phyloP scores from a whole-genome alignment of 805 yeast species.

The Saccharomycopsis capsularis region DNA sequence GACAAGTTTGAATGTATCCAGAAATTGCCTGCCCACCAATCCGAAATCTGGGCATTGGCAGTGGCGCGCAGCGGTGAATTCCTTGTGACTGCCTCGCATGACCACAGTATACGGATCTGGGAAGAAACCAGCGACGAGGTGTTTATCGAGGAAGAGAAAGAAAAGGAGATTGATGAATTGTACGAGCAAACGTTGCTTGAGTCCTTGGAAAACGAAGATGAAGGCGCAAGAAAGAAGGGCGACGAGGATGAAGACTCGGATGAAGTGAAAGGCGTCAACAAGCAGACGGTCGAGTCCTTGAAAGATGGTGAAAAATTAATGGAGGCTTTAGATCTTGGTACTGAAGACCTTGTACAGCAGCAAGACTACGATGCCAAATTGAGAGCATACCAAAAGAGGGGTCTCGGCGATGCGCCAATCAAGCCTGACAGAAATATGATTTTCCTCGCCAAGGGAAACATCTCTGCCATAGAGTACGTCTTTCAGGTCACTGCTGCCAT shows the following conservation, averaged over 20 bases:
- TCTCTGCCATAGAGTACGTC: conserved; percentile 72
- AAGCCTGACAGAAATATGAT: conserved; percentile 64
- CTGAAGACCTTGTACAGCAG: conserved; percentile 54
- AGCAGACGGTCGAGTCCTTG: conserved; percentile 83
- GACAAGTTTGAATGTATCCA: conserved; percentile 93
- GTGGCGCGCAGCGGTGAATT: conserved; percentile 64
- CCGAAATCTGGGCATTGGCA: conserved; percentile 92
- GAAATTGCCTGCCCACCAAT: conserved; percentile 76
- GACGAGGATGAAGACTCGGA: conserved; percentile 33
- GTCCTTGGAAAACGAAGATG: conserved; percentile 57
- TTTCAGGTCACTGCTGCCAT: conserved; percentile 63
- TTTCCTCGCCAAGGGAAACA: conserved; percentile 55
- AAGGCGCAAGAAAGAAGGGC: conserved; percentile 32
- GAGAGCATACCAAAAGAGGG: conserved; percentile 34
- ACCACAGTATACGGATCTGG: conserved; percentile 92
- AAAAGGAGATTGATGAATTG: conserved; percentile 87
- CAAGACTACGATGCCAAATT: conserved; percentile 38
- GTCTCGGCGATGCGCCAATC: conserved; percentile 36
- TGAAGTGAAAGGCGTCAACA: conserved; percentile 60
- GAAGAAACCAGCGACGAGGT: conserved; percentile 88
- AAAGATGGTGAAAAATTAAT: conserved; percentile 90
- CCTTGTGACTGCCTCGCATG: conserved; percentile 83
- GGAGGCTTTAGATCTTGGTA: conserved; percentile 86
- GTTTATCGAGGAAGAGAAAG: conserved; percentile 95
- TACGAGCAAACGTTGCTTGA: conserved; percentile 76